Percentiles rank a stretch among this genome's conserved stretches.
Evolutionary conservation across 768 basidiomycete species (phyloP).

Genomic region (Hypholoma sublateritium): DNA sequence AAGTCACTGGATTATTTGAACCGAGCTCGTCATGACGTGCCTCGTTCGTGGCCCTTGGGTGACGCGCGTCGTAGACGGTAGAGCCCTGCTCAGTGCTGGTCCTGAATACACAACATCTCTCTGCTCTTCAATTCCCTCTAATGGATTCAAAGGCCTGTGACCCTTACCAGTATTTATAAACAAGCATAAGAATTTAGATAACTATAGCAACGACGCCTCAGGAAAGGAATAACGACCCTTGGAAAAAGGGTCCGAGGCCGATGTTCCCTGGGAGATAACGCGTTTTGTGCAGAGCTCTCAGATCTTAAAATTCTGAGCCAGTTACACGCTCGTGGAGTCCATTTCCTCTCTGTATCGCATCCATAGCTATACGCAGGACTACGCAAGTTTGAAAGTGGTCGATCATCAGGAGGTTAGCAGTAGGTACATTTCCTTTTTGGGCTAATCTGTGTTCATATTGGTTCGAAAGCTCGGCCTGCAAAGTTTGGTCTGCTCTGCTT

Average conservation of each 20-base stretch:
- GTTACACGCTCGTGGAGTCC: neutral
- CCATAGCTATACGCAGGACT: neutral
- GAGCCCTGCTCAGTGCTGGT: too few species aligned
- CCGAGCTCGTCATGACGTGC: too few species aligned
- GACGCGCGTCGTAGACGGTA: too few species aligned
- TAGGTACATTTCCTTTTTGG: conserved; percentile 27
- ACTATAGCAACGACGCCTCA: conserved; percentile 15
- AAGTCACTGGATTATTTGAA: too few species aligned
- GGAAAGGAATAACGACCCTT: neutral
- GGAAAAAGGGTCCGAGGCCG: conserved; percentile 5
- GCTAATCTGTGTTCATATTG: conserved; percentile 18
- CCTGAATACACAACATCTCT: too few species aligned
- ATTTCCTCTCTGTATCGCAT: neutral
- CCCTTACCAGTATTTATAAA: too few species aligned
- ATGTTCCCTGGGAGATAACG: conserved; percentile 28
- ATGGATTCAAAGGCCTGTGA: too few species aligned
- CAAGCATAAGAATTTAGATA: conserved; percentile 1
- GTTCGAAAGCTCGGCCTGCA: conserved; percentile 19
- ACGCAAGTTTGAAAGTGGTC: neutral
- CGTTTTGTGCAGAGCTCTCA: conserved; percentile 11
- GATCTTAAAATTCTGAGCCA: neutral
- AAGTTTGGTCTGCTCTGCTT: conserved; percentile 10
- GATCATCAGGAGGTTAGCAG: neutral
- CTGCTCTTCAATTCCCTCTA: too few species aligned
- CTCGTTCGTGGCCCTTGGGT: too few species aligned